Percentiles rank a stretch among this genome's conserved stretches.
These are phyloP conservation scores for Tetrapisispora pingtungensis DNA, from an alignment of 805 yeast species.

Conservation along the genomic window DNA sequence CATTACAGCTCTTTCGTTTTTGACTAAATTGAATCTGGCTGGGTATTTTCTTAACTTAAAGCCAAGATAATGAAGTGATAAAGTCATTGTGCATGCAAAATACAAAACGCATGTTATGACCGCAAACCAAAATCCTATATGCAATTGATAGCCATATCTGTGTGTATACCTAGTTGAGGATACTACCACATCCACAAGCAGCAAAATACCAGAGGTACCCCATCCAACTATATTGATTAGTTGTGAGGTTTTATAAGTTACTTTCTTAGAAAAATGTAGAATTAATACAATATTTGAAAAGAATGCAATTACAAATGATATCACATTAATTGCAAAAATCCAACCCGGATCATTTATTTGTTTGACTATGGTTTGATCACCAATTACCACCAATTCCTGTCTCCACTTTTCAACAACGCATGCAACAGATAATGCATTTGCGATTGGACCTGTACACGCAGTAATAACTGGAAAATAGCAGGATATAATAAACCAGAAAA, in stretches of 20 bases:
- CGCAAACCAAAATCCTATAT: slow-evolving; percentile 77
- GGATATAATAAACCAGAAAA: slow-evolving; percentile 54
- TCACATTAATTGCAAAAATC: slow-evolving; percentile 46
- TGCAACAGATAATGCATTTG: slow-evolving; percentile 62
- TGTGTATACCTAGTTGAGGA: slow-evolving; percentile 17
- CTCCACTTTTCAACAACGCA: slow-evolving; percentile 69
- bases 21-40: slow-evolving; percentile 55
- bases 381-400: slow-evolving; percentile 11
- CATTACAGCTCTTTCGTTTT: slow-evolving; percentile 65
- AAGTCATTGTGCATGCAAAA: slow-evolving; percentile 42
- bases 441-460: slow-evolving; percentile 70
- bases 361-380: slow-evolving; percentile 10
- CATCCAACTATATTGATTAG: slow-evolving; percentile 53
- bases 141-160: slow-evolving; percentile 11
- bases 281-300: slow-evolving; percentile 59
- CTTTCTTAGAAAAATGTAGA: slow-evolving; percentile 53
- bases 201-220: slow-evolving; percentile 45
- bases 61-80: slow-evolving; percentile 54
- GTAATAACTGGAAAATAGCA: slow-evolving; percentile 65
- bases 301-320: slow-evolving; percentile 56
- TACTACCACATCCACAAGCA: slow-evolving; percentile 35
- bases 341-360: slow-evolving; percentile 29
- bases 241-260: slow-evolving; percentile 55
- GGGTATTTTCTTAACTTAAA: slow-evolving; percentile 50
- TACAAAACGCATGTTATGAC: slow-evolving; percentile 55